Evolutionary conservation across 2,329 filamentous ascomycete genomes (phyloP).

Genomic region (Niveomyces coronatus): DNA sequence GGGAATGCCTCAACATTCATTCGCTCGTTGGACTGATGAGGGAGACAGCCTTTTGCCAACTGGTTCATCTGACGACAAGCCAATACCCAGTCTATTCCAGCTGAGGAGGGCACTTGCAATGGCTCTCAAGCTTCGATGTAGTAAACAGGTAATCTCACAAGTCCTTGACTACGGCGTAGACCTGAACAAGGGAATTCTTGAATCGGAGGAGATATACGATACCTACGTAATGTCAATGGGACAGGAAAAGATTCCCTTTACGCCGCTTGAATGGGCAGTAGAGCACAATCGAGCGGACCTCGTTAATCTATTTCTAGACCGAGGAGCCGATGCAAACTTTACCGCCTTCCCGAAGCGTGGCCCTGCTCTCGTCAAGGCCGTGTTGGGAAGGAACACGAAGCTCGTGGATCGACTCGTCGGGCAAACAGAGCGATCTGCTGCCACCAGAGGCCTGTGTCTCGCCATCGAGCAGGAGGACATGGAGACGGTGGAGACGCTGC

Average conservation of each 20-base stretch:
- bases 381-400: neutral
- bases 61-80: neutral
- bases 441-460: neutral
- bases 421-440: neutral
- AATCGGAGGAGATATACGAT: neutral
- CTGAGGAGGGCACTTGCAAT: constrained; percentile 1
- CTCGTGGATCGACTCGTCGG: neutral
- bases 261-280: constrained; percentile 3
- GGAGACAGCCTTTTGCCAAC: neutral
- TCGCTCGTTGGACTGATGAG: neutral
- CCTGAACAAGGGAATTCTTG: neutral
- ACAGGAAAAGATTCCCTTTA: neutral
- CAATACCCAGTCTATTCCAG: neutral
- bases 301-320: constrained; percentile 1
- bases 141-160: neutral
- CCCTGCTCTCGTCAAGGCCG: constrained; percentile 3
- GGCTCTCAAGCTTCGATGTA: constrained; percentile 1
- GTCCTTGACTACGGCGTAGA: constrained; percentile 2
- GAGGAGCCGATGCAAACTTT: constrained; percentile 1
- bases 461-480: neutral
- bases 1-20: neutral
- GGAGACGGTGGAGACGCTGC: neutral
- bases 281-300: constrained; percentile 2
- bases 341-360: neutral
- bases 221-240: neutral